Evolutionary conservation across 345 rosid species (phyloP), one percentile per base, ranked within the genome.

Genomic region (Lepidium africanum): DNA sequence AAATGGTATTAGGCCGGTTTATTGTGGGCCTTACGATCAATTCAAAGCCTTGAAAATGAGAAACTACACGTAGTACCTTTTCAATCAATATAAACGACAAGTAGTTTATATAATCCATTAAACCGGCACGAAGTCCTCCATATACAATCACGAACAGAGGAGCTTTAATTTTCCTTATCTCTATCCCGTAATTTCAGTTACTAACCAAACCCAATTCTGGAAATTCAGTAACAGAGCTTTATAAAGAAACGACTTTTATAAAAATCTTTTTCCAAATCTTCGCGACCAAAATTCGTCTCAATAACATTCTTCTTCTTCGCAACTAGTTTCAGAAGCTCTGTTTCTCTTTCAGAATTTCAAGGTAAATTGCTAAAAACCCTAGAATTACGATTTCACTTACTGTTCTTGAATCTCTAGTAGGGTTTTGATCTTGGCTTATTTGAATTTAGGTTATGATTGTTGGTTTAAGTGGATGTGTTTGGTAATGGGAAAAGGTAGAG

Each of bases 401-500:
- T 56, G 54, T 33, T 63, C 39, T 54, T 32, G 38, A 19, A 21
- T 25, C 25, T 3, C 6, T 5, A 12, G 2, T 59, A 74, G 73
- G 73, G 21, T 61, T 61, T 47, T 16, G 37, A 51, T 66, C 36
- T 37, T 19, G 30, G 32, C 63, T 7, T 58, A 5, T 54, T 1
- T 39, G 17, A 40, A 50, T 50, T 59, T 78, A 74, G 81, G 55
- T 80, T 79, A 71, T 64, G 66, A 65, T 67, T 75, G 51, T 71
- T 59, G 70, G 65, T 39, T 40, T 52, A 47, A 17, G 66, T 67
- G 50, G 72, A 45, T 63, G 65, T 63, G 76, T 65, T 59, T 76
- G 53, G 69, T 62, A 70, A 92, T 92, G 98, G 97, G 96, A 49
- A 92, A 92, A 74, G 97, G 98, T 65, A 88, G 85, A 78, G 81